Conservation (phyloP, 805 yeast genomes). For the Kodamaea leandrae region DNA sequence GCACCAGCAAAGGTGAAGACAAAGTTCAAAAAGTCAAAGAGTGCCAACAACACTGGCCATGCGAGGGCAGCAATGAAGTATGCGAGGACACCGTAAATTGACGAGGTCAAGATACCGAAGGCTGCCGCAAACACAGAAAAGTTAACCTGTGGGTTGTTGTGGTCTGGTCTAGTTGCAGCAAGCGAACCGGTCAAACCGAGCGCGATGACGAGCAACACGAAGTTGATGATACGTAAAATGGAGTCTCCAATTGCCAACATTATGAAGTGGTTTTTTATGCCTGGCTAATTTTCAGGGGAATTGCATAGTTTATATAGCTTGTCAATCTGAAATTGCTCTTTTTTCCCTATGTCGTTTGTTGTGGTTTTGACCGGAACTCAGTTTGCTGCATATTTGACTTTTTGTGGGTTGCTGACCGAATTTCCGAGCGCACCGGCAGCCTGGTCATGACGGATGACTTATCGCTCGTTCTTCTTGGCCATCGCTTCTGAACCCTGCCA, state of each 20-base stretch:
- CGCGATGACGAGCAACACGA: slow-evolving; percentile 70
- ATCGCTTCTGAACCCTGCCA: no score
- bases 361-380: slow-evolving; percentile 2
- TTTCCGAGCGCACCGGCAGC: slow-evolving; percentile 3
- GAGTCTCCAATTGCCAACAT: slow-evolving; percentile 75
- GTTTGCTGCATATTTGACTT: slow-evolving; percentile 3
- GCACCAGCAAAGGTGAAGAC: slow-evolving; percentile 95
- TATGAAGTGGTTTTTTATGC: slow-evolving; percentile 11
- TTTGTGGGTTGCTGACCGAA: slow-evolving; percentile 2
- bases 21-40: slow-evolving; percentile 80
- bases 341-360: slow-evolving; percentile 3
- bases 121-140: slow-evolving; percentile 85
- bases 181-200: slow-evolving; percentile 91
- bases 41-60: slow-evolving; percentile 76
- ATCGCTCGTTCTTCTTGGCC: no score
- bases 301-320: slow-evolving; percentile 7
- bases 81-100: slow-evolving; percentile 76
- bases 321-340: slow-evolving; percentile 2
- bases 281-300: slow-evolving; percentile 2
- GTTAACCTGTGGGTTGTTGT: slow-evolving; percentile 77
- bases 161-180: slow-evolving; percentile 56
- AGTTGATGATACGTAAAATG: slow-evolving; percentile 69
- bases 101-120: slow-evolving; percentile 77
- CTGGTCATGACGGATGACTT: neutral
- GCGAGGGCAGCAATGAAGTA: slow-evolving; percentile 76